A percentile compares a stretch with the other conserved stretches of the same genome.
Evolutionary conservation across 106 monocot species (phyloP).

Genomic region (Dactylorhiza incarnata): DNA sequence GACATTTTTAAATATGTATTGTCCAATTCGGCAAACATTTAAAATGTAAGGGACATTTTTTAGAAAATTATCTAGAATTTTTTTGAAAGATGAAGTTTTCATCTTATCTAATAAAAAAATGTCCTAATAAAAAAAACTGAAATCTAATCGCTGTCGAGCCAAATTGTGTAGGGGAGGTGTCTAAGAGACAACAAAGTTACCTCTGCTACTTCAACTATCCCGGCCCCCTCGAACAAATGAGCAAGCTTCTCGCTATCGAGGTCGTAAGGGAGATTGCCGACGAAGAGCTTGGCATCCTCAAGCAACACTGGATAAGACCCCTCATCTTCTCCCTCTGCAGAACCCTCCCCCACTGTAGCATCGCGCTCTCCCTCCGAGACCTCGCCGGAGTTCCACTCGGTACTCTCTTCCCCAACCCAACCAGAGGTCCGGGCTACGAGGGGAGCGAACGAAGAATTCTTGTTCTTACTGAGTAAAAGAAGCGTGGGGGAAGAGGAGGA

Average conservation of each 20-base stretch:
- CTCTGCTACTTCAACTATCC: constrained; percentile 72
- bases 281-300: constrained; percentile 84
- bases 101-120: too few species aligned
- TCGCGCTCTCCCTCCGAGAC: constrained; percentile 9
- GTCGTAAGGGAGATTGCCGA: constrained; percentile 72
- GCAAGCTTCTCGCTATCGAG: constrained; percentile 66
- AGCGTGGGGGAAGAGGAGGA: constrained; percentile 3
- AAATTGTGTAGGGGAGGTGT: neutral
- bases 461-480: constrained; percentile 17
- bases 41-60: too few species aligned
- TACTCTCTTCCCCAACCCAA: constrained; percentile 18
- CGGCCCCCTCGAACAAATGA: constrained; percentile 53
- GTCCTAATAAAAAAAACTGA: too few species aligned
- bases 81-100: too few species aligned
- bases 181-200: constrained; percentile 18
- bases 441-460: constrained; percentile 12
- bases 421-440: constrained; percentile 42
- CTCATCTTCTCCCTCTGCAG: constrained; percentile 10
- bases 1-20: too few species aligned
- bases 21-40: too few species aligned
- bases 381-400: constrained; percentile 2
- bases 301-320: constrained; percentile 46
- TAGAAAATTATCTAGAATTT: too few species aligned
- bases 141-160: too few species aligned
- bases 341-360: neutral